Percentiles rank a stretch among this genome's conserved stretches.
Conservation (phyloP, 345 rosid genomes). For the Bruguiera gymnorhiza region DNA sequence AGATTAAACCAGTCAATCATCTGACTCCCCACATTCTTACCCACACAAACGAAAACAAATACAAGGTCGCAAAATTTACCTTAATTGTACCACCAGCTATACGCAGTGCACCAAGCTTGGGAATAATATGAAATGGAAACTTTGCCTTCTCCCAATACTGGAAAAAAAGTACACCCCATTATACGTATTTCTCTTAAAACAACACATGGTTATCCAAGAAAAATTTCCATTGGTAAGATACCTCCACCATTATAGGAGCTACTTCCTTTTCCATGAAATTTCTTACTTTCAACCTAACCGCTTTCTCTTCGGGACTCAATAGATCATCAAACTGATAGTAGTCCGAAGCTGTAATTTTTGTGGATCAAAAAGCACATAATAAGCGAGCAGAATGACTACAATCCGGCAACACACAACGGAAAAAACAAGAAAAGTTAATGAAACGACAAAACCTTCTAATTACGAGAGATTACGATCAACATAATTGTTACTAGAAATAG, state of each 20-base stretch:
- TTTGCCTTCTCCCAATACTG: conserved; percentile 99
- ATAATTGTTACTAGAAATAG: no score
- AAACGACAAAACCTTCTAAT: not conserved
- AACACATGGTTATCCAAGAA: no score
- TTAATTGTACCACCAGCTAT: conserved; percentile 87
- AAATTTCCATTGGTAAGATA: conserved; percentile 20
- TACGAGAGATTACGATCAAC: no score
- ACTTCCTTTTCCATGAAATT: conserved; percentile 87
- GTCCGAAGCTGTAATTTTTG: conserved; percentile 61
- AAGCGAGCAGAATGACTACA: not conserved
- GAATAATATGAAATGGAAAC: conserved; percentile 81
- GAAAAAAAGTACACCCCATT: not conserved
- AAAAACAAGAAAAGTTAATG: not conserved
- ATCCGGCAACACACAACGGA: not conserved
- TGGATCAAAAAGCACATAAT: conserved; percentile 5
- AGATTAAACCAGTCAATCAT: conserved; percentile 24
- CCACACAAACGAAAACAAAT: not conserved
- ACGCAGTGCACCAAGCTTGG: conserved; percentile 60
- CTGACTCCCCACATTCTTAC: not conserved
- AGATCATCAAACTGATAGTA: conserved; percentile 75
- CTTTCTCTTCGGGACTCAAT: conserved; percentile 76
- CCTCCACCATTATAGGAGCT: conserved; percentile 88
- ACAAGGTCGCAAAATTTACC: conserved; percentile 37
- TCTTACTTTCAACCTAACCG: conserved; percentile 59
- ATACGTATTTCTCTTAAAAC: no score